Evolutionary conservation across 2,329 filamentous ascomycete species (phyloP), one percentile per base, ranked within the genome.

Genomic region (Penicillium sp.): DNA sequence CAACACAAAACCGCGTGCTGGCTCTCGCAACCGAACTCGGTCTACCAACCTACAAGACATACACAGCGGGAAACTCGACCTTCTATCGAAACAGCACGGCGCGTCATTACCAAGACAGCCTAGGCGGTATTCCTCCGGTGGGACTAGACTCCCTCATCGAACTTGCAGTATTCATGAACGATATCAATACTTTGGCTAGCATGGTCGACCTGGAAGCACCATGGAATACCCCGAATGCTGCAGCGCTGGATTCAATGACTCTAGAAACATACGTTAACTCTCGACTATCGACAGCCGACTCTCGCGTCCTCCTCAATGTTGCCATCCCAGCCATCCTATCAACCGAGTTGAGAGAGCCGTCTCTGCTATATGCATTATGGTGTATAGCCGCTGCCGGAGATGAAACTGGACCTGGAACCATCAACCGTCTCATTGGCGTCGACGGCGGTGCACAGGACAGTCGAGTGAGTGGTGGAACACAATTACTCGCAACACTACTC

Each of bases 1-100:
- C 62, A 41, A 68, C 65, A 6, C 64, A 70, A 43, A 61, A 68
- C 25, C 59, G 55, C 9, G 61, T 68, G 1, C 48, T 68, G 0
- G 60, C 60, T 17, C 56, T 70, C 10, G 60, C 62, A 31, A 25
- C 41, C 1, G 58, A 66, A 4, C 66, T 70, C 8, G 55, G 53
- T 10, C 44, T 70, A 2, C 29, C 59, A 13, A 63, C 61, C 1
- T 68, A 62, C 41, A 49, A 52, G 23, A 63, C 61, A 15, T 63
- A 67, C 49, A 57, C 57, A 6, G 31, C 56, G 31, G 38, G 58
- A 49, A 23, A 49, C 1, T 50, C 60, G 25, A 49, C 45, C 0
- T 55, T 43, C 8, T 55, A 43, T 15, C 53, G 47, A n/a, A 55
- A 55, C 6, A 15, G 25, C 7, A 51, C 29, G 0, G 23, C 29